Evolutionary conservation across 2,329 filamentous ascomycete genomes (phyloP).

Genomic region (Mycocentrospora acerina): DNA sequence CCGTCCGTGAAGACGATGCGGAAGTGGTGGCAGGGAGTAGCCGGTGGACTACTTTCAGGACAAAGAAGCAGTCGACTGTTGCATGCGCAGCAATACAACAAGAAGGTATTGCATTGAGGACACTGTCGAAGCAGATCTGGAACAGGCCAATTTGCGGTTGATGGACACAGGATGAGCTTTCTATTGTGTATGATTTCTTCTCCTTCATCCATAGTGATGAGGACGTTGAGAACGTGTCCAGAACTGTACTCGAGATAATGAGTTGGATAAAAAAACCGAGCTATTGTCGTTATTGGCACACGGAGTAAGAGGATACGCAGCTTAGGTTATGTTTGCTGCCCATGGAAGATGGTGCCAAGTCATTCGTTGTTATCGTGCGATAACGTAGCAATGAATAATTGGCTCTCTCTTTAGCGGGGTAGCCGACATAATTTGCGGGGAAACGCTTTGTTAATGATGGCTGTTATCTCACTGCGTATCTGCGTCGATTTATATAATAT

Average conservation of each 20-base stretch:
- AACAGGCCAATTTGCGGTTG: constrained; percentile 5
- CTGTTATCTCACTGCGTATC: no score
- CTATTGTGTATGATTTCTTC: constrained; percentile 4
- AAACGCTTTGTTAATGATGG: no score
- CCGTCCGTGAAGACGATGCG: constrained; percentile 14
- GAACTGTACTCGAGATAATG: constrained; percentile 5
- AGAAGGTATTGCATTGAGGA: constrained; percentile 4
- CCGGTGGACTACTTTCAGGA: constrained; percentile 1
- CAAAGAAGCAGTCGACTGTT: constrained; percentile 1
- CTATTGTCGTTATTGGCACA: no score
- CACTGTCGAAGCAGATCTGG: constrained; percentile 5
- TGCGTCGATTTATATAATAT: no score
- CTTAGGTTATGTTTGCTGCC: no score
- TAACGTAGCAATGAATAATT: no score
- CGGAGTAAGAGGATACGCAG: no score
- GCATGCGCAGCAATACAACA: constrained; percentile 6
- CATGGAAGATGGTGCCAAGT: no score
- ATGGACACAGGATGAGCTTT: constrained; percentile 4
- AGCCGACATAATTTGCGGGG: no score
- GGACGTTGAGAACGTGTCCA: constrained; percentile 1
- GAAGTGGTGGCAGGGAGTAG: constrained; percentile 6
- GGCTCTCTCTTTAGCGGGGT: no score
- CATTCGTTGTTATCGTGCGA: no score
- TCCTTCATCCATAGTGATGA: constrained; percentile 2
- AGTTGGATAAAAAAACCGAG: no score